Conservation (phyloP, 1,284 basidiomycete species). For the Sporisorium reilianum region DNA sequence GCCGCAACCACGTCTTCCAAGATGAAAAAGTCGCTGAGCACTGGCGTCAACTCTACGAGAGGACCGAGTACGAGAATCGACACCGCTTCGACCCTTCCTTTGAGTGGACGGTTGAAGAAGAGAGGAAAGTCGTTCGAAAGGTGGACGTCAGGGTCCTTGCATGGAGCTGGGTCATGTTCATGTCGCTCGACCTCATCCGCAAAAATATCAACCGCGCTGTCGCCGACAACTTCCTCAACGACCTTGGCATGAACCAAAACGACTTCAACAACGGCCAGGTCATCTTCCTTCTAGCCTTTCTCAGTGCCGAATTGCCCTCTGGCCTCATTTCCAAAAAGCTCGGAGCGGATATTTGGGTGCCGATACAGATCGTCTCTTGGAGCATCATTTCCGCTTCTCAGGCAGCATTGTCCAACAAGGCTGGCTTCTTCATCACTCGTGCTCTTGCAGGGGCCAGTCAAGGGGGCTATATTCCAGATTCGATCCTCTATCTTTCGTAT, state of each 20-base stretch:
- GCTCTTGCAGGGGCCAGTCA: constrained; percentile 69
- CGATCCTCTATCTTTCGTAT: constrained; percentile 70
- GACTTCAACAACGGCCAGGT: constrained; percentile 60
- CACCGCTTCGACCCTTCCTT: constrained; percentile 45
- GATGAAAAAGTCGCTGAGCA: constrained; percentile 38
- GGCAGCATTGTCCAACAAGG: constrained; percentile 19
- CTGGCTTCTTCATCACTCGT: constrained; percentile 51
- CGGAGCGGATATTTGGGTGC: constrained; percentile 58
- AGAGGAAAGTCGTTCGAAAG: constrained; percentile 20
- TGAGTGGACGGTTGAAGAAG: constrained; percentile 35
- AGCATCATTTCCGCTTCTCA: constrained; percentile 37
- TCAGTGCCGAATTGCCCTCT: constrained; percentile 55
- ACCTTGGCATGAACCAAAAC: constrained; percentile 54
- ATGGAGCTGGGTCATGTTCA: constrained; percentile 46
- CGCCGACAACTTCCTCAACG: constrained; percentile 50
- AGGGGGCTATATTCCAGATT: constrained; percentile 73
- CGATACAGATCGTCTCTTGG: constrained; percentile 52
- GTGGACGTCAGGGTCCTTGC: constrained; percentile 26
- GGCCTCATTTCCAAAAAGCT: constrained; percentile 58
- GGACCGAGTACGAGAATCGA: constrained; percentile 34
- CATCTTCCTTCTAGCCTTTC: constrained; percentile 45
- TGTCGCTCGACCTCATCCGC: constrained; percentile 49
- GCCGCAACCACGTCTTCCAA: constrained; percentile 39
- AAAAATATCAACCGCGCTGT: constrained; percentile 53
- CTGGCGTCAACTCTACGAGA: constrained; percentile 44